Evolutionary conservation across 1,284 basidiomycete genomes (phyloP).

Genomic region (Baeospora myosura): DNA sequence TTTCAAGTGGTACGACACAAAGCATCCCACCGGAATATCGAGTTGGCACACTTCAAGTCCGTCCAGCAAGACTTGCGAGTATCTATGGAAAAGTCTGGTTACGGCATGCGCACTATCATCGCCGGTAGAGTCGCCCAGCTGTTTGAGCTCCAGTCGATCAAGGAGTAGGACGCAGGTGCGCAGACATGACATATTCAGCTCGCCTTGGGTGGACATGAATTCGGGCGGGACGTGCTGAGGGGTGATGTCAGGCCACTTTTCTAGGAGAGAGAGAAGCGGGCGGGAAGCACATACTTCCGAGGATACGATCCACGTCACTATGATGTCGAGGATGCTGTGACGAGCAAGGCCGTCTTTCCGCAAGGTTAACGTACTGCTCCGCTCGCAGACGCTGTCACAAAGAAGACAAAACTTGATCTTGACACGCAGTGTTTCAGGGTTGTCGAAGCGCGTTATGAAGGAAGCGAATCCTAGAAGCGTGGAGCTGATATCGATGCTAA

Average conservation of each 20-base stretch:
- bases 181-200: slow-evolving; percentile 69
- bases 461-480: slow-evolving; percentile 57
- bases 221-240: slow-evolving; percentile 10
- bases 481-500: slow-evolving; percentile 65
- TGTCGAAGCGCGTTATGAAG: slow-evolving; percentile 57
- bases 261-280: background rate
- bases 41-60: slow-evolving; percentile 47
- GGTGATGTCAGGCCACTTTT: background rate
- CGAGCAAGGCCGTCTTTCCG: slow-evolving; percentile 62
- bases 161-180: slow-evolving; percentile 69
- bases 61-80: slow-evolving; percentile 60
- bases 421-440: slow-evolving; percentile 50
- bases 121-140: slow-evolving; percentile 46
- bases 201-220: slow-evolving; percentile 33
- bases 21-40: slow-evolving; percentile 40
- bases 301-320: slow-evolving; percentile 70
- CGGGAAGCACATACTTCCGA: slow-evolving; percentile 32
- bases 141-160: slow-evolving; percentile 66
- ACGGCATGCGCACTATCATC: slow-evolving; percentile 66
- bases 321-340: slow-evolving; percentile 66
- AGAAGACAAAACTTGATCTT: slow-evolving; percentile 74
- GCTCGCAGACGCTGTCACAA: slow-evolving; percentile 61
- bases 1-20: slow-evolving; percentile 4
- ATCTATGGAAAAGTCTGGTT: slow-evolving; percentile 73
- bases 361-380: slow-evolving; percentile 52